Percentiles rank a stretch among this genome's conserved stretches.
These are phyloP conservation scores for Debaryomyces nepalensis DNA, from an alignment of 1,139 yeast species.

Conservation along the genomic window DNA sequence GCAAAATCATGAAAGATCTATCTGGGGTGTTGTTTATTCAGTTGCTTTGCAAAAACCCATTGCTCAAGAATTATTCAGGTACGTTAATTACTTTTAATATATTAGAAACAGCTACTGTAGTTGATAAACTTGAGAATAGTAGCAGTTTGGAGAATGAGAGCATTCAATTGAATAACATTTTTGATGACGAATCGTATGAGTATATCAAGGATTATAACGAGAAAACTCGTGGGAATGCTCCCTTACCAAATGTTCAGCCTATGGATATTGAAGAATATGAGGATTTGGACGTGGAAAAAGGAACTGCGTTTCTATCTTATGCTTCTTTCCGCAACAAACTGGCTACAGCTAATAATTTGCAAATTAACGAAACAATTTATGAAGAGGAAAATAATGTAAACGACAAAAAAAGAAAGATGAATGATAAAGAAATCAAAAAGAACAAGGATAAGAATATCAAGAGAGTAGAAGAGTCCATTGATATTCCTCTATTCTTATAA, in stretches of 20 bases:
- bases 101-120: constrained; percentile 45
- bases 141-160: constrained; percentile 7
- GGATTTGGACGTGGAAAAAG: constrained; percentile 16
- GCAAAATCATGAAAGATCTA: constrained; percentile 62
- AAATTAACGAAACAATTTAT: constrained; percentile 17
- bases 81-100: constrained; percentile 66
- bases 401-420: constrained; percentile 16
- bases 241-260: neutral
- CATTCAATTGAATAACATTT: constrained; percentile 22
- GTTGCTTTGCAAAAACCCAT: constrained; percentile 41
- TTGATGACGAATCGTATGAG: constrained; percentile 32
- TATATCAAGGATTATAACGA: constrained; percentile 24
- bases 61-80: constrained; percentile 52
- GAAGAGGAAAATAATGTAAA: constrained; percentile 12
- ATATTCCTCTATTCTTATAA: constrained; percentile 44
- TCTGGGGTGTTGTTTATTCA: constrained; percentile 58
- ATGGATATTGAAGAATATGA: constrained; percentile 19
- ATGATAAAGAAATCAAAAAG: constrained; percentile 18
- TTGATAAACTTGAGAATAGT: constrained; percentile 17
- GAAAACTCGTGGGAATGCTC: neutral
- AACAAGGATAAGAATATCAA: constrained; percentile 16
- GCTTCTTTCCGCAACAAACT: constrained; percentile 21
- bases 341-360: constrained; percentile 9
- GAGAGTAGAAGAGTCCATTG: constrained; percentile 46
- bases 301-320: constrained; percentile 21